Base-by-base conservation (phyloP, 2,329 filamentous ascomycete species). In the Fusarium caatingaense region DNA sequence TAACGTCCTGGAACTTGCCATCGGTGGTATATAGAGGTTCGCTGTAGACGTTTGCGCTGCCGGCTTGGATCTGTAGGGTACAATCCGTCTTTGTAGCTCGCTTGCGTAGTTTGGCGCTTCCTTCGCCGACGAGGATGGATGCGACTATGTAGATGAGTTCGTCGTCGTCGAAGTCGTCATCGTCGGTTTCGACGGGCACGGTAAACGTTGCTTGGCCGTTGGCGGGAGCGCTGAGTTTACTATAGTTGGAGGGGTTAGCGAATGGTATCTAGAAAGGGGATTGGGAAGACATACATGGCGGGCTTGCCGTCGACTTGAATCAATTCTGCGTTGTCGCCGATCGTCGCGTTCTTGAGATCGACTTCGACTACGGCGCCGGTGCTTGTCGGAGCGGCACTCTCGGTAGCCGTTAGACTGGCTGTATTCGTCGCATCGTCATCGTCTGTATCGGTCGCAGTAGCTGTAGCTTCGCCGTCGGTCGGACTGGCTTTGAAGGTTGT, bases 61-160 rank as follows among this genome's bases (percentile, higher is more conserved):
- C 50, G 4, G 68, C 67, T 20, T 59, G 58, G 12, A 69, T 69
- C 48, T 56, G 51, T 8, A 69, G 57, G 11, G 42, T 64, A 20
- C 67, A 69, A 20, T 64, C 67, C 2, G 67, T 69, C 54, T 69
- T 59, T 5, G 45, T 46, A 18, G 45, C 63, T 27, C 67, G 45
- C 34, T 51, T 48, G 44, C 67, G 58, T 4, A 69, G 42, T 28
- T 71, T 69, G 2, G 67, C 67, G 40, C 67, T 68, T 25, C 27
- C 53, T 25, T 69, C 67, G 25, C 54, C 67, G 2, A 69, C 67
- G 5, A 67, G 64, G 42, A 69, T 68, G 0, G 66, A 70, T 16
- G 67, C 67, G n/a, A 71, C 54, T 10, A 69, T 51, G 30, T 68
- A 53, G 46, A 71, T 49, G 15, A 60, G 64, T 7, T 69, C 67